Evolutionary conservation across 2,329 filamentous ascomycete species (phyloP), one percentile per base, ranked within the genome.

Genomic region (Aspergillus japonicus): DNA sequence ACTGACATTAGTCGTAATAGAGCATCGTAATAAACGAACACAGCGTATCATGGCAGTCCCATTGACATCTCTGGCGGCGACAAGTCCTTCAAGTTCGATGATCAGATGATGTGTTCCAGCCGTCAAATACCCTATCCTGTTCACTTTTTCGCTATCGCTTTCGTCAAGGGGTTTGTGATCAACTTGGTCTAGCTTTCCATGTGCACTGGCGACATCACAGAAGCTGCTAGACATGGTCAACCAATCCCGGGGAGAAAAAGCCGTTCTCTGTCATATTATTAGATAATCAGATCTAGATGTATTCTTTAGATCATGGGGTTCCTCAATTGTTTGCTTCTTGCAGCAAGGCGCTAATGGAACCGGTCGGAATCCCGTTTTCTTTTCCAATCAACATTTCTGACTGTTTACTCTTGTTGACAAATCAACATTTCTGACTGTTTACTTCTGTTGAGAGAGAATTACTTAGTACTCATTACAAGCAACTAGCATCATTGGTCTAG

Each of bases 51-150:
- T 51, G 95, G 95, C 49, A 95, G 95, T 6, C 78, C 84, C 55
- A 96, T 99, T 70, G 93, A 99, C 73, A 90, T 94, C 56, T 79
- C 83, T 14, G 87, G 88, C 21, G 89, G 89, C 65, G 21, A 21
- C 21, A 93, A 94, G 78, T 89, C 91, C 60, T 90, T 96, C 80
- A 97, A 96, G 80, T 99, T 99, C 77, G 92, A 97, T 2, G 91
- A 96, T 70, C 96, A 85, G 51, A 29, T 57, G 19, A 12, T 5
- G 8, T 6, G 10, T 33, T 29, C 39, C 35, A 8, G 19, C 33
- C 47, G 48, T 49, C 29, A 42, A 16, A 42, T 42, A 19, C 16
- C 12, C 12, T 16, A 21, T 39, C 12, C 47, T 8, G 10, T 31
- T 44, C 44, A 23, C 21, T 16, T 48, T 48, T 49, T 50, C n/a